Evolutionary conservation across 148 eudicot genomes (phyloP), one percentile per base, ranked within the genome.

Genomic region (Euryodendron excelsum): DNA sequence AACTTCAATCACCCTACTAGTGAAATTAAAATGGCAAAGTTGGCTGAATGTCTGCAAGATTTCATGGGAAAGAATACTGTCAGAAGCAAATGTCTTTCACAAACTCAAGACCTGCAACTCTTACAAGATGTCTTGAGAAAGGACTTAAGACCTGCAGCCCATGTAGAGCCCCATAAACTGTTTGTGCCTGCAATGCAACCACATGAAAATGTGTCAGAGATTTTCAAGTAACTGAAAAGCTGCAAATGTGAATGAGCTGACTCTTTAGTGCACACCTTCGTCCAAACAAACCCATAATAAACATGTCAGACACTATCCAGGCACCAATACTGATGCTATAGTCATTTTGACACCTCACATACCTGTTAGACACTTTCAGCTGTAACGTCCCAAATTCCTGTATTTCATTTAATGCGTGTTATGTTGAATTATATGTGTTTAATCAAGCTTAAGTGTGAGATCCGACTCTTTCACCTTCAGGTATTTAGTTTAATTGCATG

Each of bases 151-250:
- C 99, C 97, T 96, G 89, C 61, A 96, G 80, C 41, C 94, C 99
- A 85, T 93, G 99, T 78, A 93, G 84, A 77, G 98, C 99, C 55
- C 99, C 99, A 80, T 93, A 96, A 28, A 96, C 90, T 60, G 99
- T 88, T 74, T 79, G 84, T 79, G 99, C 99, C 98, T 93, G 96
- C 89, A 87, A 74, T 33, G 14, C 52, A 63, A 18, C 15, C 23
- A 15, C 3, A 41, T 34, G 25, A 33, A n/a, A 64, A n/a, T 64
- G 30, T 34, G 45, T 18, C 27, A 34, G 27, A 12, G 30, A 44
- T 33, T 34, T 23, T 41, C 14, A 69, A 25, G 12, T 48, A 36
- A 28, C 2, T 18, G 68, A 78, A 58, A 27, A 21, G 56, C 55
- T 31, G 47, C 50, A 31, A 4, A n/a, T 7, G 1, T 23, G 13